These are phyloP conservation scores for Zymoseptoria brevis DNA, from an alignment of 2,329 filamentous ascomycete species.

Conservation along the genomic window DNA sequence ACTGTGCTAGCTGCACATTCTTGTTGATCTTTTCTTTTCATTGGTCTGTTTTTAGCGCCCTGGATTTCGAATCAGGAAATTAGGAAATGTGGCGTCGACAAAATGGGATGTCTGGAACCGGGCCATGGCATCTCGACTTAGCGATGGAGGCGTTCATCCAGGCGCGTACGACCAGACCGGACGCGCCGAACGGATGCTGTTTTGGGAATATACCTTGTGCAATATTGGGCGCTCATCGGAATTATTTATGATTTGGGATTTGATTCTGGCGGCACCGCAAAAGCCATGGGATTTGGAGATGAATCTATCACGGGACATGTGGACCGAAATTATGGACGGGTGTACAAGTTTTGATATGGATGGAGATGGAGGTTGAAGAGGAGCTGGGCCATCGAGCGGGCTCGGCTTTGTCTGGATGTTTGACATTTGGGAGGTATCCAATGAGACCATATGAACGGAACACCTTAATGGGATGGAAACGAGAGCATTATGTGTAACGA, in stretches of 20 bases:
- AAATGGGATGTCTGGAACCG: not conserved
- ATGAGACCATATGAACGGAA: not conserved
- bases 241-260: not conserved
- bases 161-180: not conserved
- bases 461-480: not conserved
- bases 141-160: not conserved
- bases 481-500: not conserved
- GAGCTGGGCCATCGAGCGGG: not conserved
- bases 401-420: not conserved
- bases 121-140: not conserved
- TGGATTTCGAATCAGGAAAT: not conserved
- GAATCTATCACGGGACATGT: not conserved
- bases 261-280: not conserved
- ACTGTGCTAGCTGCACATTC: not conserved
- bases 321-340: not conserved
- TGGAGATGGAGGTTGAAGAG: not conserved
- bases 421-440: not conserved
- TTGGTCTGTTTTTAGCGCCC: not conserved
- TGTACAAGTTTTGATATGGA: not conserved
- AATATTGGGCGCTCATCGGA: not conserved
- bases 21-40: not conserved
- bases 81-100: not conserved
- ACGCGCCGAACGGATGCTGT: too few species aligned
- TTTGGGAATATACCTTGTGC: not conserved
- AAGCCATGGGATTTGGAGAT: not conserved